These are phyloP conservation scores for Vitis amurensis DNA, from an alignment of 164 flowering plant genomes.

Conservation along the genomic window DNA sequence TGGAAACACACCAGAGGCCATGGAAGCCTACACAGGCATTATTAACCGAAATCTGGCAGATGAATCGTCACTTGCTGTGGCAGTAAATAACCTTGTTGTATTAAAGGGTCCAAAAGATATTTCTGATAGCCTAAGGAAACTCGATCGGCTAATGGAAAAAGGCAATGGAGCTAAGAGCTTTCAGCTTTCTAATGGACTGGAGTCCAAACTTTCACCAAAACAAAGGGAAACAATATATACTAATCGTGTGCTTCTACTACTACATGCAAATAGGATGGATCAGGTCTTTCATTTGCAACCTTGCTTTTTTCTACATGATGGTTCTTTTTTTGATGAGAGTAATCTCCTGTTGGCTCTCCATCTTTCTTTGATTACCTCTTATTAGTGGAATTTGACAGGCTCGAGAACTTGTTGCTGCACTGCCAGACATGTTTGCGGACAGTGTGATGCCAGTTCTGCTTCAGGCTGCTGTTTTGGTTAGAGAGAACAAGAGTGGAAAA, in stretches of 20 bases:
- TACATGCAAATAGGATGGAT: conserved; percentile 82
- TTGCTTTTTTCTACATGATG: neutral
- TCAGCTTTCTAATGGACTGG: conserved; percentile 67
- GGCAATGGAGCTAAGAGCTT: conserved; percentile 44
- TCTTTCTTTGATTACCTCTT: neutral
- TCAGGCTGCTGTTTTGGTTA: conserved; percentile 83
- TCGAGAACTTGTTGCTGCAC: conserved; percentile 71
- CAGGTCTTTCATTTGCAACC: conserved; percentile 45
- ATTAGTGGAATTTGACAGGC: conserved; percentile 47
- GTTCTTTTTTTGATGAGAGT: neutral
- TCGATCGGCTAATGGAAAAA: conserved; percentile 78
- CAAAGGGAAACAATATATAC: conserved; percentile 76
- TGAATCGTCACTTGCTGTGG: conserved; percentile 82
- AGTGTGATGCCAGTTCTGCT: conserved; percentile 70
- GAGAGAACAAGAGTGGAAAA: conserved; percentile 79
- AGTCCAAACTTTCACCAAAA: conserved; percentile 72
- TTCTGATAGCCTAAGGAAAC: conserved; percentile 77
- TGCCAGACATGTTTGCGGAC: conserved; percentile 60
- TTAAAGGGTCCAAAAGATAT: conserved; percentile 82
- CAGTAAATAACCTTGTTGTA: conserved; percentile 76
- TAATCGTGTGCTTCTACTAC: conserved; percentile 78
- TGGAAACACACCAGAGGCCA: conserved; percentile 71
- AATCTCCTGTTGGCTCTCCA: neutral
- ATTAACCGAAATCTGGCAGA: conserved; percentile 73
- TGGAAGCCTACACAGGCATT: conserved; percentile 54